A percentile compares a stretch with the other conserved stretches of the same genome.
phyloP scores from a whole-genome alignment of 1,284 basidiomycete species.

The Austroboletus rostrupii region DNA sequence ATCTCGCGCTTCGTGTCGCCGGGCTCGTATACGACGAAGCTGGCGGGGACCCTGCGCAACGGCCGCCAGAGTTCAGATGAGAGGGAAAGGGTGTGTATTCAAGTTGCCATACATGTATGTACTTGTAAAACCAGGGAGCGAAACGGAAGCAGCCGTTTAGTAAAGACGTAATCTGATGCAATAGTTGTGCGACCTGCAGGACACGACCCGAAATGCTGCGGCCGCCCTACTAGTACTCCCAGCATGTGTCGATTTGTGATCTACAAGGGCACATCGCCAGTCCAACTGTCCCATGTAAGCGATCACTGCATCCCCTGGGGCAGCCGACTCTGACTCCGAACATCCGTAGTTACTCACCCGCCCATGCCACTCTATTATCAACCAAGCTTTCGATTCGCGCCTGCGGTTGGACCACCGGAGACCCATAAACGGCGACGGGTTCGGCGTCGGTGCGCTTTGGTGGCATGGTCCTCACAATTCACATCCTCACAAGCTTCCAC shows the following conservation, averaged over 20 bases:
- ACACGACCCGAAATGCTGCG: background rate
- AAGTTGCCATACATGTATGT: conserved; percentile 4
- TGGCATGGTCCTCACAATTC: background rate
- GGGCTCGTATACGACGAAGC: conserved; percentile 79
- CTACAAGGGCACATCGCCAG: conserved; percentile 87
- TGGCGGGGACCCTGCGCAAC: conserved; percentile 62
- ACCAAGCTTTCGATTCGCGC: conserved; percentile 91
- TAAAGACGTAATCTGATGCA: conserved; percentile 20
- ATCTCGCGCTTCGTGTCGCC: conserved; percentile 79
- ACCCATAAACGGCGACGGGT: conserved; percentile 94
- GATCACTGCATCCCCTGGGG: background rate
- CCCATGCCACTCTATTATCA: conserved; percentile 93
- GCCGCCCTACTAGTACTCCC: background rate
- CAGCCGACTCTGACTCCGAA: conserved; percentile 8
- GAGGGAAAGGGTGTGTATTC: background rate
- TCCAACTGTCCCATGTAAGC: conserved; percentile 79
- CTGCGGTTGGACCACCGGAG: conserved; percentile 76
- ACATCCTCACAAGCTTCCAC: background rate
- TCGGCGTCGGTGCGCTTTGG: conserved; percentile 80
- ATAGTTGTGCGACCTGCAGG: conserved; percentile 8
- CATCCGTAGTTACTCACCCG: conserved; percentile 71
- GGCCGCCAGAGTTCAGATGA: conserved; percentile 69
- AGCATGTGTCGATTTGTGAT: conserved; percentile 85
- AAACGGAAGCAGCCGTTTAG: background rate
- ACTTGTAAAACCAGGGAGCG: background rate